Conservation (phyloP, 1,139 yeast genomes). For the Scheffersomyces cryptocercus region DNA sequence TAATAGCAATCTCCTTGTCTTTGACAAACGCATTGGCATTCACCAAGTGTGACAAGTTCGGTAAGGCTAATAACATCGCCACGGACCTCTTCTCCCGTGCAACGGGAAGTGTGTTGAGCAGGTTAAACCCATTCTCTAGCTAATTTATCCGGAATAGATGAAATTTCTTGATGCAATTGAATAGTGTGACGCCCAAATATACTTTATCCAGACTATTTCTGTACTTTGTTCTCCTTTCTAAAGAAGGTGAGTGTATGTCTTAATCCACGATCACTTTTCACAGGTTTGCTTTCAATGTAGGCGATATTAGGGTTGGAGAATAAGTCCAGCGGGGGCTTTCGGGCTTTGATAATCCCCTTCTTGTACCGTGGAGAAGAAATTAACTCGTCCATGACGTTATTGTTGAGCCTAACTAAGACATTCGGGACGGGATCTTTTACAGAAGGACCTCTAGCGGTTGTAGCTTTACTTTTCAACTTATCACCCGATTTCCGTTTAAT, state of each 20-base stretch:
- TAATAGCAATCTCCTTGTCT: constrained; percentile 69
- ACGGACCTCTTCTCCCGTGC: constrained; percentile 52
- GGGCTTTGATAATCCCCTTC: background rate
- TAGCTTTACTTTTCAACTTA: no score
- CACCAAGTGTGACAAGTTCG: constrained; percentile 86
- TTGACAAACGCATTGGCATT: constrained; percentile 86
- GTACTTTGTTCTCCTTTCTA: background rate
- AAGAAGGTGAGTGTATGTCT: background rate
- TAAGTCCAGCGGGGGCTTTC: background rate
- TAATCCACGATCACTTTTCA: background rate
- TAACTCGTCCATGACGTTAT: background rate
- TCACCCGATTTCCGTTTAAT: no score
- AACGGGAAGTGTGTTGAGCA: constrained; percentile 46
- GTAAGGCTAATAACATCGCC: constrained; percentile 70
- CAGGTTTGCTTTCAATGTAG: background rate
- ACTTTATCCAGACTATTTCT: no score
- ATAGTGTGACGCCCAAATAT: no score
- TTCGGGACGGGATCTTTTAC: background rate
- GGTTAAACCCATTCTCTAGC: constrained; percentile 48
- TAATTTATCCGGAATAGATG: background rate
- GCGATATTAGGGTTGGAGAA: background rate
- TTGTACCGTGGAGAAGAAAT: background rate
- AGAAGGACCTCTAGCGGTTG: no score
- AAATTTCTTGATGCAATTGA: no score
- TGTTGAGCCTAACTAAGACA: background rate